Base-by-base conservation (phyloP, 331 rosid species). In the Spiraea crenata region DNA sequence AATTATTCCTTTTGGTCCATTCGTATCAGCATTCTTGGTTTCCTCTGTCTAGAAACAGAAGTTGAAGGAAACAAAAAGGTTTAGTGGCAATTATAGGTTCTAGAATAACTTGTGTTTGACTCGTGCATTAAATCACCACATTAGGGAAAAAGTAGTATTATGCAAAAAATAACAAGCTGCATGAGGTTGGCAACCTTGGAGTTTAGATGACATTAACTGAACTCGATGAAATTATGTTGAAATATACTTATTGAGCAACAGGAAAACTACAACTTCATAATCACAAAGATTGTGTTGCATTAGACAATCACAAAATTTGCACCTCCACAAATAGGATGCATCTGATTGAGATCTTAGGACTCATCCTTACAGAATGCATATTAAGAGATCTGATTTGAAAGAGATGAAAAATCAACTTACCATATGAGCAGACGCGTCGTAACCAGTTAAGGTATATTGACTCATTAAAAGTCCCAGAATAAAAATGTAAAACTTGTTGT, bases 341-440 rank as follows among this genome's bases (percentile, higher is more conserved):
- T 15, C 35, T 42, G 16, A 8, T 56, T 56, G 19, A 56, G 74
- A 59, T 35, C 25, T 31, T 38, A 49, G 46, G 6, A 16, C n/a
- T 57, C 65, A 70, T 42, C 37, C 17, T 70, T 14, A 57, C 55
- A 15, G 17, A 15, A 13, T 11, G 47, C 20, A 74, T 59, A 34
- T 57, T 54, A 54, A 55, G 71, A 13, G 31, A 67, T 51, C 49
- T 38, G 60, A 42, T 17, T 38, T 72, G 44, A 59, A 63, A 65
- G 38, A 39, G 64, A 62, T 54, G 68, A 40, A 40, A 13, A 50
- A 44, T 55, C 40, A 70, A 80, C 85, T 73, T 79, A 85, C 99
- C 99, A 93, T 91, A 83, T 93, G 92, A 82, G 99, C 99, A 52
- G 99, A 93, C 58, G 99, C 97, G 82, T 93, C 99, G 75, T 86